Evolutionary conservation across 306 rosid genomes (phyloP).

Genomic region (Trifolium subterraneum): DNA sequence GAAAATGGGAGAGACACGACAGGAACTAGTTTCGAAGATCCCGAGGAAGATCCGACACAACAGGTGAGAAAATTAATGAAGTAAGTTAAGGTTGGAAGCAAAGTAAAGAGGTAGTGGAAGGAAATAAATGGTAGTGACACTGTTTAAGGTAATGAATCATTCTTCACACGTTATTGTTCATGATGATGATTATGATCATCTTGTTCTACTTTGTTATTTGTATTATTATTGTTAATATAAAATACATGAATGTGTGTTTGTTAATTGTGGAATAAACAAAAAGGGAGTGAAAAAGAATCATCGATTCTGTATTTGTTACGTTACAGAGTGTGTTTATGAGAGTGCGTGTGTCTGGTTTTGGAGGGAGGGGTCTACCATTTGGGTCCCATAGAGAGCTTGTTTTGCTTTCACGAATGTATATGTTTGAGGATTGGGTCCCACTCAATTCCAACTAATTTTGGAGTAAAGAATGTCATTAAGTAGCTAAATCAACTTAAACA

Average conservation of each 20-base stretch:
- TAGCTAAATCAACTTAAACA: too few species aligned
- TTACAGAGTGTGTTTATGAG: constrained; percentile 1
- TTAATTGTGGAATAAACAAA: constrained; percentile 10
- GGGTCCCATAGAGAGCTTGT: constrained; percentile 41
- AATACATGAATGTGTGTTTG: constrained; percentile 12
- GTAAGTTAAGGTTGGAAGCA: constrained; percentile 28
- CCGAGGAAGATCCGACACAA: constrained; percentile 58
- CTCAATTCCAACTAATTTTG: neutral
- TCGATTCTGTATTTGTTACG: constrained; percentile 36
- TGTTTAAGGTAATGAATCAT: constrained; percentile 15
- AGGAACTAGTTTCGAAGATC: constrained; percentile 41
- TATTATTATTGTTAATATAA: neutral
- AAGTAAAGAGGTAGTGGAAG: constrained; percentile 27
- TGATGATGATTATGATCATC: constrained; percentile 7
- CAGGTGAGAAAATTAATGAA: constrained; percentile 33
- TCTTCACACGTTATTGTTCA: constrained; percentile 33
- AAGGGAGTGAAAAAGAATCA: neutral
- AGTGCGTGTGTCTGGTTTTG: constrained; percentile 25
- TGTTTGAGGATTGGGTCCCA: constrained; percentile 22
- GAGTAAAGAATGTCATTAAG: too few species aligned
- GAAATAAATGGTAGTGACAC: constrained; percentile 14
- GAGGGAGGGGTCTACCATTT: constrained; percentile 27
- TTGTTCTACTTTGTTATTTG: neutral
- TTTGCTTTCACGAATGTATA: constrained; percentile 48
- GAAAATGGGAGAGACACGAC: constrained; percentile 32